Conservation (phyloP, 176 grass and related monocot species). For the Lolium multiflorum region DNA sequence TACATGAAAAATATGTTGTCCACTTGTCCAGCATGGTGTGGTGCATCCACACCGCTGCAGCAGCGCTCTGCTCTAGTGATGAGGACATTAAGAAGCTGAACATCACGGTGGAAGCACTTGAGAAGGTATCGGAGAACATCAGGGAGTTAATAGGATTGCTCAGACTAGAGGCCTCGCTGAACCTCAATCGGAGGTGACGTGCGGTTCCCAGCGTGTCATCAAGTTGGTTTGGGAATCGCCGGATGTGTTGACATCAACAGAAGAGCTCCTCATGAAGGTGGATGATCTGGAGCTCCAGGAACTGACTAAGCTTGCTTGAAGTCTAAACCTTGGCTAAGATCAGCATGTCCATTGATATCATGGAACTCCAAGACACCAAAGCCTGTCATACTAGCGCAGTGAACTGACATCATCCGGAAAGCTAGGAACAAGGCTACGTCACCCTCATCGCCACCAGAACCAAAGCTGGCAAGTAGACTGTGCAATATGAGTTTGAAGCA, state of each 20-base stretch:
- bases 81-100: not conserved
- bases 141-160: slow-evolving; percentile 20
- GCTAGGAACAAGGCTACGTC: not conserved
- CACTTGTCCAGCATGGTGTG: not conserved
- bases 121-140: not conserved
- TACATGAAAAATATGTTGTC: not conserved
- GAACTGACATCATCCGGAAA: not conserved
- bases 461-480: not conserved
- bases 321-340: not conserved
- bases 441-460: not conserved
- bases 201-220: not conserved
- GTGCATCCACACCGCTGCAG: not conserved
- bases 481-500: not conserved
- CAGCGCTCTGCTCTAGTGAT: not conserved
- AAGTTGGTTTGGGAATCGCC: not conserved
- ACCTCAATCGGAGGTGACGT: not conserved
- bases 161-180: not conserved
- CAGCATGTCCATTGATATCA: not conserved
- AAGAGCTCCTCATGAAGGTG: not conserved
- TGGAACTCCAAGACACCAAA: not conserved
- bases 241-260: not conserved
- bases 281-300: not conserved
- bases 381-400: not conserved
- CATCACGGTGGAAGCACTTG: not conserved
- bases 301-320: not conserved